Conservation (phyloP, 257 asterid species). For the Catharanthus roseus region DNA sequence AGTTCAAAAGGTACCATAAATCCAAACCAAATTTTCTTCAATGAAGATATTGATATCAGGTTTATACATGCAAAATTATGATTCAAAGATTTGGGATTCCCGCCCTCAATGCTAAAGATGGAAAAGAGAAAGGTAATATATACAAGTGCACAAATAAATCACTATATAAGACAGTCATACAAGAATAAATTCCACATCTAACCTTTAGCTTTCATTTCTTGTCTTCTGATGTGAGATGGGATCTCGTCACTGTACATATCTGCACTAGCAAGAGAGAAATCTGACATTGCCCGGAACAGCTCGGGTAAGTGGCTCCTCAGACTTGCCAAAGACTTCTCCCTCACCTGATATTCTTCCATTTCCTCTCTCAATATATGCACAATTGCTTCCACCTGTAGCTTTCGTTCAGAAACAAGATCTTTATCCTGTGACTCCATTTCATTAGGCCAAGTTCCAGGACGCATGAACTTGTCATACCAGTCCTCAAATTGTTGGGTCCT, state of each 20-base stretch:
- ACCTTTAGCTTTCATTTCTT: slow-evolving; percentile 28
- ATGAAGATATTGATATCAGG: neutral
- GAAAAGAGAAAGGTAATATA: neutral
- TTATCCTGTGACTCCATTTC: slow-evolving; percentile 47
- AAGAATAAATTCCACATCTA: neutral
- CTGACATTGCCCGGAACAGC: slow-evolving; percentile 57
- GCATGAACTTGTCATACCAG: slow-evolving; percentile 67
- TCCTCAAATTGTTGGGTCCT: slow-evolving; percentile 63
- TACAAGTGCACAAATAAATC: neutral
- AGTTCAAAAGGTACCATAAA: neutral
- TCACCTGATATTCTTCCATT: slow-evolving; percentile 68
- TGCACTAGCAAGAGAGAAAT: slow-evolving; percentile 75
- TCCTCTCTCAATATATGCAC: slow-evolving; percentile 58
- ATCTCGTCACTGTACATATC: slow-evolving; percentile 64
- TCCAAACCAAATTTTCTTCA: slow-evolving; percentile 4
- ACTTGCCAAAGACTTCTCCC: slow-evolving; percentile 69
- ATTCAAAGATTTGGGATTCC: neutral
- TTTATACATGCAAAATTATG: slow-evolving; percentile 1
- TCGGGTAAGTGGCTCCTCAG: slow-evolving; percentile 75
- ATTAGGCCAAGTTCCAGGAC: slow-evolving; percentile 51
- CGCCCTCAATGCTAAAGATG: neutral
- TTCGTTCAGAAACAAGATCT: slow-evolving; percentile 42
- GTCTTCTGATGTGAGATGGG: slow-evolving; percentile 35
- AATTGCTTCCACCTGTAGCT: slow-evolving; percentile 45
- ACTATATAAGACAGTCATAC: neutral